Conservation (phyloP, 2,329 filamentous ascomycete species). For the Cryphonectria carpinicola region DNA sequence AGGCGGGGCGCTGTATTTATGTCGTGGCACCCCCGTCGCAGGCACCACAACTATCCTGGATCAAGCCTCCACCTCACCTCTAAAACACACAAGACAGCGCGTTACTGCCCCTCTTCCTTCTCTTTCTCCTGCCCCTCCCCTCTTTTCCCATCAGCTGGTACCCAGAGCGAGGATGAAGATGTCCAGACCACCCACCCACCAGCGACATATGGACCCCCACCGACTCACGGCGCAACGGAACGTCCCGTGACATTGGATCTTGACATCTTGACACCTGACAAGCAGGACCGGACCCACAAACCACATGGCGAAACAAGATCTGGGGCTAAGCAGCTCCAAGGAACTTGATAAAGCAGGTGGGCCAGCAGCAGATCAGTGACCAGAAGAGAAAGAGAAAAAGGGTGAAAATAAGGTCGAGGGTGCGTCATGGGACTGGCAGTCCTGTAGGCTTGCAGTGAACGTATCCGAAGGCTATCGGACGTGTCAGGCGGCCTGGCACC, state of each 20-base stretch:
- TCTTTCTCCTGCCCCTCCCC: background rate
- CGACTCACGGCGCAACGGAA: background rate
- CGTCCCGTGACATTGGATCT: background rate
- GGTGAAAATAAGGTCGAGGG: background rate
- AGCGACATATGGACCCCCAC: background rate
- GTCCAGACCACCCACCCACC: background rate
- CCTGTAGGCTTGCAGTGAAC: background rate
- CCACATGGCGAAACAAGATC: background rate
- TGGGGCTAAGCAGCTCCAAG: background rate
- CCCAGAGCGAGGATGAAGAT: background rate
- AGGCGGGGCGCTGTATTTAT: background rate
- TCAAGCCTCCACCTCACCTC: background rate
- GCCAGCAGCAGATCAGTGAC: background rate
- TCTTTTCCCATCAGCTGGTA: background rate
- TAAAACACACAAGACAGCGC: background rate
- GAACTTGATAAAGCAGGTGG: background rate
- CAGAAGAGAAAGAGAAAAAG: background rate
- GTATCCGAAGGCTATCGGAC: background rate
- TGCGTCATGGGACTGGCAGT: background rate
- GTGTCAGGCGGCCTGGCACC: background rate
- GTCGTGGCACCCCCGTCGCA: background rate
- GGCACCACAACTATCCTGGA: background rate
- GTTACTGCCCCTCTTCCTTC: background rate
- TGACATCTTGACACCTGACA: background rate
- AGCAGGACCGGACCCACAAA: slow-evolving; percentile 6